phyloP scores from a whole-genome alignment of 768 basidiomycete genomes.

The Tricholoma sp. region DNA sequence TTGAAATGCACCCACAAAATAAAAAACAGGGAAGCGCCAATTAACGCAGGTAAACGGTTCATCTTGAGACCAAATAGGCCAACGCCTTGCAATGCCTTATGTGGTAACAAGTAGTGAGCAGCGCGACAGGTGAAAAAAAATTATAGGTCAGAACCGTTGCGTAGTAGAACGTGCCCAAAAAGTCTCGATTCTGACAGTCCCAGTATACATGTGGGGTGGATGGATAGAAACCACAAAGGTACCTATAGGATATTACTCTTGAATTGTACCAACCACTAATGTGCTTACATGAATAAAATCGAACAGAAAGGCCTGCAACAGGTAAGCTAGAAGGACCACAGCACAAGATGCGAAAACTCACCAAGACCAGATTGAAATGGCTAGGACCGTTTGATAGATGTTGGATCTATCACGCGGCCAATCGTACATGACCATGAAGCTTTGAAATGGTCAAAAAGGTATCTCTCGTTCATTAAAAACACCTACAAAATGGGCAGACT shows the following conservation, averaged over 20 bases:
- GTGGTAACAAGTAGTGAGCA: background rate
- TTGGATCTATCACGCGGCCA: slow-evolving; percentile 57
- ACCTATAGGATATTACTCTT: slow-evolving; percentile 20
- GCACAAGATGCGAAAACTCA: slow-evolving; percentile 19
- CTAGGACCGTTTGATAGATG: slow-evolving; percentile 59
- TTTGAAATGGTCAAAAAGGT: slow-evolving; percentile 7
- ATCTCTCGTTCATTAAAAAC: background rate
- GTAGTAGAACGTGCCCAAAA: slow-evolving; percentile 45
- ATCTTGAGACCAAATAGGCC: slow-evolving; percentile 67
- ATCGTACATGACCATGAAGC: slow-evolving; percentile 63
- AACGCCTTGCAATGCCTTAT: slow-evolving; percentile 54
- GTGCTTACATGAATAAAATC: slow-evolving; percentile 46
- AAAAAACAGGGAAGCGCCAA: slow-evolving; percentile 54
- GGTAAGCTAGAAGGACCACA: slow-evolving; percentile 7
- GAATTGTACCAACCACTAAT: background rate
- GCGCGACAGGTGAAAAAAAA: background rate
- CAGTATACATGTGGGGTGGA: slow-evolving; percentile 16
- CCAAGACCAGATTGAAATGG: slow-evolving; percentile 63
- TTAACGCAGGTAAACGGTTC: slow-evolving; percentile 59
- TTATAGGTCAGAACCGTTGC: slow-evolving; percentile 27
- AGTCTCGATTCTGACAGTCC: slow-evolving; percentile 39
- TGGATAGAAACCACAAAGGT: slow-evolving; percentile 38
- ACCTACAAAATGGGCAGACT: slow-evolving; percentile 55
- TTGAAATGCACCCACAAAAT: slow-evolving; percentile 32
- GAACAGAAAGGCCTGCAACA: slow-evolving; percentile 52